Conservation (phyloP, 768 basidiomycete species). For the Mycena sanguinolenta region DNA sequence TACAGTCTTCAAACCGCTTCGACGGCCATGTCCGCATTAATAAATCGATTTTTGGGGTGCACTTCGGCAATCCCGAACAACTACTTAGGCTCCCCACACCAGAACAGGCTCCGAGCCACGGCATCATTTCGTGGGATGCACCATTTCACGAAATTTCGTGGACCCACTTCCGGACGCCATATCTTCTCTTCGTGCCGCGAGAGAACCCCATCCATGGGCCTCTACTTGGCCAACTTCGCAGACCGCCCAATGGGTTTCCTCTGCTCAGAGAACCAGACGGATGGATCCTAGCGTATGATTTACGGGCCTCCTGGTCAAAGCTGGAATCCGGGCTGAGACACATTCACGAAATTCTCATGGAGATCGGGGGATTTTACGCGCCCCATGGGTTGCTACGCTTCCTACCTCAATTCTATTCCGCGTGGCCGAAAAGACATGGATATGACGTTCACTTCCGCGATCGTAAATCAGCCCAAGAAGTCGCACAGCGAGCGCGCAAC, state of each 20-base stretch:
- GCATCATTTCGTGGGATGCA: background rate
- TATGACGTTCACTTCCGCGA: background rate
- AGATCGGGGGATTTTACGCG: background rate
- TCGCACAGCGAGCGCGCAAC: constrained; percentile 14
- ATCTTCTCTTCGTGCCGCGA: constrained; percentile 8
- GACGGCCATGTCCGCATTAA: background rate
- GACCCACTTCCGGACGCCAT: background rate
- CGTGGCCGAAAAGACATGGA: background rate
- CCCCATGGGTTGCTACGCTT: background rate
- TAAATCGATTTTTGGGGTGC: background rate
- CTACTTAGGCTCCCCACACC: constrained; percentile 3
- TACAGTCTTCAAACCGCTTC: background rate
- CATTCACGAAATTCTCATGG: background rate
- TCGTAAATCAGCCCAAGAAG: background rate
- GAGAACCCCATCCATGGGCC: constrained; percentile 9
- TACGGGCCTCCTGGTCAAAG: background rate
- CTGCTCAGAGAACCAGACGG: background rate
- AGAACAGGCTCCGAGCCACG: background rate
- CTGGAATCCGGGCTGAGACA: constrained; percentile 4
- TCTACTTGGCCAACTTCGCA: background rate
- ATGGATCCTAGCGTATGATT: background rate
- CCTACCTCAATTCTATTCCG: background rate
- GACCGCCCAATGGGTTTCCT: background rate
- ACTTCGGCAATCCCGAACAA: constrained; percentile 1
- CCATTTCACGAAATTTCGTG: constrained; percentile 6